Evolutionary conservation across 1,139 yeast genomes (phyloP).

Genomic region (Suhomyces bribrorum): DNA sequence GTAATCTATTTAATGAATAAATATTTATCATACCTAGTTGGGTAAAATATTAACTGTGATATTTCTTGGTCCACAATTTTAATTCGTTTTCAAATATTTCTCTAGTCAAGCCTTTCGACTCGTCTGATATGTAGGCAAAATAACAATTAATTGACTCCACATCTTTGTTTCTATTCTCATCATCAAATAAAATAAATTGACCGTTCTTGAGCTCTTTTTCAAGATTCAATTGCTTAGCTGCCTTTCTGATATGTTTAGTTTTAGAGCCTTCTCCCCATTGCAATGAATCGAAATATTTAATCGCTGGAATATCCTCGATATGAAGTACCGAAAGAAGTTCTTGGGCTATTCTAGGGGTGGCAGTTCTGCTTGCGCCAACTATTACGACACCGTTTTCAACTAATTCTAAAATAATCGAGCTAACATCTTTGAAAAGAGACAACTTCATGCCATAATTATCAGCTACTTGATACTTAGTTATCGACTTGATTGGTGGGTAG

Average conservation of each 20-base stretch:
- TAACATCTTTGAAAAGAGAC: conserved; percentile 62
- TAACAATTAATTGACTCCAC: conserved; percentile 63
- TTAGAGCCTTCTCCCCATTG: conserved; percentile 76
- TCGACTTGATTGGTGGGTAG: conserved; percentile 47
- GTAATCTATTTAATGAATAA: not conserved
- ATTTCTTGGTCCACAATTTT: conserved; percentile 30
- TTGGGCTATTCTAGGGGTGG: conserved; percentile 62
- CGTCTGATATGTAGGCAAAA: conserved; percentile 53
- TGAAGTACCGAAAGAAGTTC: conserved; percentile 51
- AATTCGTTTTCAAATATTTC: conserved; percentile 48
- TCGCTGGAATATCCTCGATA: conserved; percentile 50
- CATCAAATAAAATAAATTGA: conserved; percentile 67
- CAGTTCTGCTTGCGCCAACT: conserved; percentile 69
- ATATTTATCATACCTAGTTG: not conserved
- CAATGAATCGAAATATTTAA: conserved; percentile 48
- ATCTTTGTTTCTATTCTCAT: conserved; percentile 65
- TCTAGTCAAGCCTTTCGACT: conserved; percentile 52
- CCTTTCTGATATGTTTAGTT: conserved; percentile 53
- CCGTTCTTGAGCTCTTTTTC: conserved; percentile 44
- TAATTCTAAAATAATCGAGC: conserved; percentile 51
- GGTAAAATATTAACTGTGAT: not conserved
- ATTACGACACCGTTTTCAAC: conserved; percentile 45
- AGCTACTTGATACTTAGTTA: conserved; percentile 24
- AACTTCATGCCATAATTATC: conserved; percentile 54
- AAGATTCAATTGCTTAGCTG: conserved; percentile 42